These are phyloP conservation scores for Prunus davidiana DNA, from an alignment of 306 rosid species.

Conservation along the genomic window DNA sequence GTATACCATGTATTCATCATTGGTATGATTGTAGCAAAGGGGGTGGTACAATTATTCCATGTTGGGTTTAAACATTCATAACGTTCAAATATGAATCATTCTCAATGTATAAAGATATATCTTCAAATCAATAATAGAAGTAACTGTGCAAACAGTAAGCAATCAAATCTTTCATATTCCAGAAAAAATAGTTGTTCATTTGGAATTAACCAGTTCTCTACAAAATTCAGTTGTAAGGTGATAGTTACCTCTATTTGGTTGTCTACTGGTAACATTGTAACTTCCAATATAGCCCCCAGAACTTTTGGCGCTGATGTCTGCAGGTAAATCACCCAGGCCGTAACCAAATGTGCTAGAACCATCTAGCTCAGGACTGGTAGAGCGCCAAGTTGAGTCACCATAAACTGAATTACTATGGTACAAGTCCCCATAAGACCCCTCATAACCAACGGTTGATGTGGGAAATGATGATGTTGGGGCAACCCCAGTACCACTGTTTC, in stretches of 20 bases:
- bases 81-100: conserved; percentile 17
- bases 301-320: conserved; percentile 54
- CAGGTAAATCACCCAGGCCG: conserved; percentile 59
- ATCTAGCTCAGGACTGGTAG: conserved; percentile 73
- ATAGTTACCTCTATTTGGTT: conserved; percentile 75
- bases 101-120: conserved; percentile 4
- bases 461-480: conserved; percentile 53
- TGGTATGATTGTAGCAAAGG: neutral
- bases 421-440: conserved; percentile 69
- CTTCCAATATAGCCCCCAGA: conserved; percentile 74
- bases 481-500: conserved; percentile 51
- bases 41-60: neutral
- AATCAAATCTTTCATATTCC: conserved; percentile 14
- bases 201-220: conserved; percentile 15
- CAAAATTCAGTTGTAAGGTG: neutral
- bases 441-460: conserved; percentile 59
- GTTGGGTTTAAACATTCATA: neutral
- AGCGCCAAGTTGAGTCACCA: conserved; percentile 66
- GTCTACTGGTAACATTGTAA: conserved; percentile 73
- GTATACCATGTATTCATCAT: neutral
- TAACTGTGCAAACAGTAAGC: conserved; percentile 1
- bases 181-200: conserved; percentile 4
- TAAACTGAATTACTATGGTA: conserved; percentile 61
- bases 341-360: conserved; percentile 67
- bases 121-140: conserved; percentile 11